A percentile compares a stretch with the other conserved stretches of the same genome.
phyloP scores from a whole-genome alignment of 208 protist genomes.

The Leishmania guyanensis region DNA sequence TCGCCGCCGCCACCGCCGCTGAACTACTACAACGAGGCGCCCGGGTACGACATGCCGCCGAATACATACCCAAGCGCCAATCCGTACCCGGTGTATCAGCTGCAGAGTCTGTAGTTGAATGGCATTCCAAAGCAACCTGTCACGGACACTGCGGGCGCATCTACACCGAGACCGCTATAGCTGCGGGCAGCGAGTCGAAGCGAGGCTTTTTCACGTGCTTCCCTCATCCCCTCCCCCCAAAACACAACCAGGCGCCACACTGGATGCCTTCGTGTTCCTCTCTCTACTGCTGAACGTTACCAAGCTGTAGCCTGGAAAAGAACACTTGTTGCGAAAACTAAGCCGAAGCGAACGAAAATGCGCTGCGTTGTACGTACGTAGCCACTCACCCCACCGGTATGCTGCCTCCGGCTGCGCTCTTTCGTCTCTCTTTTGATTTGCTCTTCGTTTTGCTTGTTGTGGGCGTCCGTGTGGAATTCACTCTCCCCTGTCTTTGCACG shows the following conservation, averaged over 20 bases:
- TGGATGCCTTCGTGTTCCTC: not conserved
- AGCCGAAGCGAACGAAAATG: not conserved
- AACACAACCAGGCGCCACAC: not conserved
- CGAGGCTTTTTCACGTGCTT: not conserved
- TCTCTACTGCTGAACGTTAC: not conserved
- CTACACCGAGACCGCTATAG: not conserved
- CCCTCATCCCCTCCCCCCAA: not conserved
- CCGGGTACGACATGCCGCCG: slow-evolving; percentile 17
- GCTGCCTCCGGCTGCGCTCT: not conserved
- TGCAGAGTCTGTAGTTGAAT: not conserved
- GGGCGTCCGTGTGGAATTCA: not conserved
- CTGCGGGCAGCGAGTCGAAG: not conserved
- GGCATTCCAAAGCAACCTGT: not conserved
- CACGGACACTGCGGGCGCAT: not conserved
- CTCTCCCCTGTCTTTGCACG: not conserved
- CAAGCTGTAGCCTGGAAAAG: not conserved
- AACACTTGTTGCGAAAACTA: not conserved
- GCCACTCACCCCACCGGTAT: not conserved
- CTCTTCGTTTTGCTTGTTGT: not conserved
- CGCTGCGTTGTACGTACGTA: not conserved
- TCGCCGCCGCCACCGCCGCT: not conserved
- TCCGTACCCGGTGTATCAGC: not conserved
- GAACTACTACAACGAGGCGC: slow-evolving; percentile 1
- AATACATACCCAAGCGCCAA: slow-evolving; percentile 14
- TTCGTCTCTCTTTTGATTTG: not conserved